phyloP scores from a whole-genome alignment of 2,329 filamentous ascomycete genomes.

The Tolypocladium inflatum region DNA sequence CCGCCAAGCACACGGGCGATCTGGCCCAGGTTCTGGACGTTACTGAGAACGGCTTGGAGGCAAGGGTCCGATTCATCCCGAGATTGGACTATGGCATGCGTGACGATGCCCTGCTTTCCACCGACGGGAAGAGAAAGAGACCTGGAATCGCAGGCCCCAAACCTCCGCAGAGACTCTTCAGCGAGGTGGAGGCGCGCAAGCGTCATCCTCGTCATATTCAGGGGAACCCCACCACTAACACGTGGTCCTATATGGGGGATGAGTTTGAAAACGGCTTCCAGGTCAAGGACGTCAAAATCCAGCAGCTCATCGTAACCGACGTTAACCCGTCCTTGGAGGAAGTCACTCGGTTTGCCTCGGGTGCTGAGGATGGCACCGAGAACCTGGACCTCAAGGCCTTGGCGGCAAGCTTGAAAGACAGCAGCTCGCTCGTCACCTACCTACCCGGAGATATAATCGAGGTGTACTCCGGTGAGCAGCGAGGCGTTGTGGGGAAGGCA shows the following conservation, averaged over 20 bases:
- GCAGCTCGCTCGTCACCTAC: slow-evolving; percentile 72
- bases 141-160: slow-evolving; percentile 50
- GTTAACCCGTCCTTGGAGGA: slow-evolving; percentile 92
- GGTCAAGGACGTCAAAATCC: slow-evolving; percentile 87
- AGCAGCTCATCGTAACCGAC: slow-evolving; percentile 73
- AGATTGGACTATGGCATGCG: slow-evolving; percentile 85
- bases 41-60: slow-evolving; percentile 84
- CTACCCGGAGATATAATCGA: slow-evolving; percentile 93
- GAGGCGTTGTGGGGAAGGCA: slow-evolving; percentile 78
- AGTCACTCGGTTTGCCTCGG: slow-evolving; percentile 85
- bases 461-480: slow-evolving; percentile 91
- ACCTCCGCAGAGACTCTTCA: slow-evolving; percentile 86
- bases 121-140: slow-evolving; percentile 74
- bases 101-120: slow-evolving; percentile 51
- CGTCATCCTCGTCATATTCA: slow-evolving; percentile 57
- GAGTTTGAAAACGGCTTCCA: slow-evolving; percentile 90
- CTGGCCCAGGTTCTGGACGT: slow-evolving; percentile 88
- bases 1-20: slow-evolving; percentile 76
- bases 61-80: slow-evolving; percentile 79
- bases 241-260: slow-evolving; percentile 78
- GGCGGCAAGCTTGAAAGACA: slow-evolving; percentile 80
- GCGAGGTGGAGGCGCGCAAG: slow-evolving; percentile 85
- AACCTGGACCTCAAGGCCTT: slow-evolving; percentile 88
- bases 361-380: slow-evolving; percentile 83
- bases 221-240: slow-evolving; percentile 66